These are phyloP conservation scores for Raffaelea deltoideospora DNA, from an alignment of 2,329 filamentous ascomycete genomes.

Conservation along the genomic window DNA sequence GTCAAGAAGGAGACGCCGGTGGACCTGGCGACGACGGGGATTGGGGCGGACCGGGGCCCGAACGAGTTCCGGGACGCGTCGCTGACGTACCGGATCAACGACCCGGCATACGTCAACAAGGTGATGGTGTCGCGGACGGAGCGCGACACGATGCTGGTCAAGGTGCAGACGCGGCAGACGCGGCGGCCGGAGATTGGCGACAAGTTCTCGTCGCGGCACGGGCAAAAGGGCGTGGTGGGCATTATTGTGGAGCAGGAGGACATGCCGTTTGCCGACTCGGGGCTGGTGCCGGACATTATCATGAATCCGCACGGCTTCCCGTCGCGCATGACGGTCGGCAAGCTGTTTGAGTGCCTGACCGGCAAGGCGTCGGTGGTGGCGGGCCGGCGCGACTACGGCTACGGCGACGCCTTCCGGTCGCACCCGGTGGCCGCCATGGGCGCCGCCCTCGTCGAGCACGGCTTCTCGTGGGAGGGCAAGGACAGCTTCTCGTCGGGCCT, in stretches of 20 bases:
- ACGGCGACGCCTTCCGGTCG: constrained; percentile 65
- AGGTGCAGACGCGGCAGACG: constrained; percentile 92
- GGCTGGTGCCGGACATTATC: constrained; percentile 93
- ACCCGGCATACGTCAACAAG: constrained; percentile 87
- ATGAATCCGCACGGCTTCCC: constrained; percentile 99
- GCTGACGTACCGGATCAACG: constrained; percentile 67
- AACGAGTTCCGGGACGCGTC: constrained; percentile 53
- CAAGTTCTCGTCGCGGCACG: constrained; percentile 97
- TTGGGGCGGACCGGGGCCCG: constrained; percentile 49
- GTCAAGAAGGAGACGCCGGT: constrained; percentile 79
- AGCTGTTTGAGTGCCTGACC: constrained; percentile 97
- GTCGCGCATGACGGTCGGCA: constrained; percentile 99
- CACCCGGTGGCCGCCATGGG: constrained; percentile 81
- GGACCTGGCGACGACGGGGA: constrained; percentile 58
- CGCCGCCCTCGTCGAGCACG: constrained; percentile 65
- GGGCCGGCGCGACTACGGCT: constrained; percentile 77
- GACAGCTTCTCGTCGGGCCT: constrained; percentile 93
- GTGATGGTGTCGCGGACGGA: constrained; percentile 88
- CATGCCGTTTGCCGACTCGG: constrained; percentile 85
- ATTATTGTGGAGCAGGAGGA: constrained; percentile 95
- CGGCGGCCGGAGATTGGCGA: constrained; percentile 88
- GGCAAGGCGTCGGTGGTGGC: constrained; percentile 85
- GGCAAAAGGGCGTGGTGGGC: constrained; percentile 93
- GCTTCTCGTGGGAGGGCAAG: constrained; percentile 94
- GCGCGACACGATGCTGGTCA: constrained; percentile 72